These are phyloP conservation scores for Gracilaria vermiculophylla DNA, from an alignment of 23 red algal species.

Conservation along the genomic window DNA sequence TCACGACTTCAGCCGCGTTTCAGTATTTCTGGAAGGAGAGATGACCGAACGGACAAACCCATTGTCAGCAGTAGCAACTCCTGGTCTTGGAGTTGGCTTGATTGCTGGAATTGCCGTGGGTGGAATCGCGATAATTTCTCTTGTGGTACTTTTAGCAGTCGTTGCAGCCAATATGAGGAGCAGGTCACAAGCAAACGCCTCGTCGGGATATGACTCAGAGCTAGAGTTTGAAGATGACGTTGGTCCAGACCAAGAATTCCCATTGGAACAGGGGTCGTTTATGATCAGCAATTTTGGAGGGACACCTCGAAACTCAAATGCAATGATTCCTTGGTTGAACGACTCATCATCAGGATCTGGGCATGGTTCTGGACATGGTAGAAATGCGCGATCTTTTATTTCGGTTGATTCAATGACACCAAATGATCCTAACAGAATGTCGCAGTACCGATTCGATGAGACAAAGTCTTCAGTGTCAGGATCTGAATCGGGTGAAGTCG, in stretches of 20 bases:
- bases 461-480: not conserved
- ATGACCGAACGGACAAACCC: not conserved
- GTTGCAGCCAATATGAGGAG: not conserved
- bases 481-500: not conserved
- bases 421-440: slow-evolving; percentile 8
- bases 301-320: not conserved
- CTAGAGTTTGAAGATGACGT: slow-evolving; percentile 18
- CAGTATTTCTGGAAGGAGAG: slow-evolving; percentile 12
- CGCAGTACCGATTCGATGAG: slow-evolving; percentile 19
- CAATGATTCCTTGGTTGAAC: slow-evolving; percentile 18
- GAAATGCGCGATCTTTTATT: not conserved
- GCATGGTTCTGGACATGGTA: not conserved
- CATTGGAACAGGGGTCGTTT: not conserved
- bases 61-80: not conserved
- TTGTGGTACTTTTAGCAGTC: not conserved
- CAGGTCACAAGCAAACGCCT: not conserved
- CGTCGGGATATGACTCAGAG: not conserved
- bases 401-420: slow-evolving; percentile 4
- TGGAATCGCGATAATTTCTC: not conserved
- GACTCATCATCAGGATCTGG: not conserved
- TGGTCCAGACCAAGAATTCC: not conserved
- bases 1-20: slow-evolving; percentile 10
- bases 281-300: slow-evolving; percentile 27
- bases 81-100: slow-evolving; percentile 6
- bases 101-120: slow-evolving; percentile 19